phyloP scores from a whole-genome alignment of 495 filamentous ascomycete species.

The Immersiella caudata region DNA sequence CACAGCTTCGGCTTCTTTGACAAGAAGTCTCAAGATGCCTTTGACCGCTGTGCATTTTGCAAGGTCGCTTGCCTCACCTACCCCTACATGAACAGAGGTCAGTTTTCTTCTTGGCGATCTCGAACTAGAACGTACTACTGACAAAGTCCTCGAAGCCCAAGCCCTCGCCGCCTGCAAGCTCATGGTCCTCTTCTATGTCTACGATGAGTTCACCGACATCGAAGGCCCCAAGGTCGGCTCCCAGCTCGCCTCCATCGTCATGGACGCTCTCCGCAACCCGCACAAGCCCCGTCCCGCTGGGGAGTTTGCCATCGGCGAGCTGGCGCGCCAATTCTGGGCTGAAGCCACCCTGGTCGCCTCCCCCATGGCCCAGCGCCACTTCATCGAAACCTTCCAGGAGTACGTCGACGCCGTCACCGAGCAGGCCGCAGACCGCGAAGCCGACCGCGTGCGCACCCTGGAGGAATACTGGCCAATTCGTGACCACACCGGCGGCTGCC shows the following conservation, averaged over 20 bases:
- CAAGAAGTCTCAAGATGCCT: constrained; percentile 3
- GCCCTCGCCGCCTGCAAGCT: constrained; percentile 10
- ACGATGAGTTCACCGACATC: constrained; percentile 22
- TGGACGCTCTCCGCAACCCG: constrained; percentile 20
- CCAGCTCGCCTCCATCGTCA: constrained; percentile 10
- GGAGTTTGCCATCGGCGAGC: constrained; percentile 15
- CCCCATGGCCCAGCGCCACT: constrained; percentile 9
- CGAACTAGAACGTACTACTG: no score
- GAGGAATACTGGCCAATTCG: no score
- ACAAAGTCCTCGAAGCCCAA: background rate
- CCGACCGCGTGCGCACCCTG: no score
- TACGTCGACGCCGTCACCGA: constrained; percentile 11
- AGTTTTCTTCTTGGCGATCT: no score
- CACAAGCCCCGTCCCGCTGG: constrained; percentile 17
- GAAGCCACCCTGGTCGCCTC: constrained; percentile 3
- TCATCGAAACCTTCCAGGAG: constrained; percentile 17
- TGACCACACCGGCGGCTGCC: no score
- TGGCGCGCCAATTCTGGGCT: constrained; percentile 20
- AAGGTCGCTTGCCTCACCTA: background rate
- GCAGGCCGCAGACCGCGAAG: background rate
- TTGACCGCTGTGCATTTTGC: constrained; percentile 4
- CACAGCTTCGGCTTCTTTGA: constrained; percentile 11
- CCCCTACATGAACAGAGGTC: no score
- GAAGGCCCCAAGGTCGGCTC: background rate
- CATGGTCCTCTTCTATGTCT: constrained; percentile 19